Evolutionary conservation across 1,139 yeast species (phyloP).

Genomic region (Yamadazyma dendronema): DNA sequence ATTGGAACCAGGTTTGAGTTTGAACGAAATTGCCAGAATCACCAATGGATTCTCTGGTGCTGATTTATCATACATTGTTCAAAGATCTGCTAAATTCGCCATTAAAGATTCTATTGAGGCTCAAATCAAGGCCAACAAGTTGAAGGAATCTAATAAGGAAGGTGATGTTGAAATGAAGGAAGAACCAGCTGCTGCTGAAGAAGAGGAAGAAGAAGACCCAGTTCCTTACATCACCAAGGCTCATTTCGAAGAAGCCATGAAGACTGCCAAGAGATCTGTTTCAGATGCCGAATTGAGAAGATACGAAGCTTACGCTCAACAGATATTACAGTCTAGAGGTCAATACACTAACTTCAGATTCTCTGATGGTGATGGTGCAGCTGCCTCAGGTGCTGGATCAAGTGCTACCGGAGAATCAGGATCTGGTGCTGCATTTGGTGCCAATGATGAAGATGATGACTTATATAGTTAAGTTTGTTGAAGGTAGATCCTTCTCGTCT

Average conservation of each 20-base stretch:
- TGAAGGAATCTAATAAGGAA: slow-evolving; percentile 31
- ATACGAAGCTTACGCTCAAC: slow-evolving; percentile 98
- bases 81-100: slow-evolving; percentile 98
- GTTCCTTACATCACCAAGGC: slow-evolving; percentile 93
- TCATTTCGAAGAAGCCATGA: slow-evolving; percentile 98
- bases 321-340: slow-evolving; percentile 93
- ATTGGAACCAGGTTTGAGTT: slow-evolving; percentile 92
- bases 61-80: slow-evolving; percentile 94
- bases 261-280: slow-evolving; percentile 96
- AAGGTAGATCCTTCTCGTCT: slow-evolving; percentile 1
- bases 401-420: slow-evolving; percentile 13
- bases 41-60: slow-evolving; percentile 99
- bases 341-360: slow-evolving; percentile 77
- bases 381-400: slow-evolving; percentile 12
- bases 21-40: slow-evolving; percentile 84
- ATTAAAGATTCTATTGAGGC: slow-evolving; percentile 98
- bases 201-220: slow-evolving; percentile 77
- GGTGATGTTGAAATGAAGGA: slow-evolving; percentile 65
- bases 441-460: slow-evolving; percentile 91
- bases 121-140: slow-evolving; percentile 52
- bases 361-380: slow-evolving; percentile 49
- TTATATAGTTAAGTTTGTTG: slow-evolving; percentile 62
- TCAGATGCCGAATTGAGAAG: slow-evolving; percentile 97
- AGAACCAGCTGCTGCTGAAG: slow-evolving; percentile 33
- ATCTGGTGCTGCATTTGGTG: slow-evolving; percentile 48